These are phyloP conservation scores for Setaria italica DNA, from an alignment of 202 grass and related monocot species.

Conservation along the genomic window DNA sequence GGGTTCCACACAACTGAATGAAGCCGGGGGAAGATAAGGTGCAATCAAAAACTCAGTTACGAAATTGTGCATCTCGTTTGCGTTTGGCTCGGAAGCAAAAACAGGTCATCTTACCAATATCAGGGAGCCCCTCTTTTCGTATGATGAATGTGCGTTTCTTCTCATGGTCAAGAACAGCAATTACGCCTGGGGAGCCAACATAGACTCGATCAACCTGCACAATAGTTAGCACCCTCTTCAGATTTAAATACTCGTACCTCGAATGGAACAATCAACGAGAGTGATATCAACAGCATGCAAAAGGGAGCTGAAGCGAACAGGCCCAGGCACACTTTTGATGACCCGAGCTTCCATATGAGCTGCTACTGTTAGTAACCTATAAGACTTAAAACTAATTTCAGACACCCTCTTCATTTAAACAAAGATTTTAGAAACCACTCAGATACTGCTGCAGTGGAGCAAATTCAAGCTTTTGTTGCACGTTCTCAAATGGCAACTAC, in stretches of 20 bases:
- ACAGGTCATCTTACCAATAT: conserved; percentile 57
- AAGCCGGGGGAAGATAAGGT: neutral
- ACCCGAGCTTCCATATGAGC: neutral
- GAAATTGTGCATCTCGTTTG: neutral
- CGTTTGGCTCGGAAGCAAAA: neutral
- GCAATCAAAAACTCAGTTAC: neutral
- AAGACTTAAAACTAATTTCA: conserved; percentile 1
- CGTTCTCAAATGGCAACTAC: conserved; percentile 8
- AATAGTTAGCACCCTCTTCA: conserved; percentile 4
- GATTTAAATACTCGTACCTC: neutral
- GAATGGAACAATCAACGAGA: neutral
- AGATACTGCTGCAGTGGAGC: neutral
- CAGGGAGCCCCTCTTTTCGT: conserved; percentile 72
- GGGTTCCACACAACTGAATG: conserved; percentile 87
- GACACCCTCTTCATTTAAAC: neutral
- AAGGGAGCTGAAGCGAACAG: no score
- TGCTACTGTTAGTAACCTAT: neutral
- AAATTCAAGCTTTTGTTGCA: neutral
- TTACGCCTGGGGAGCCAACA: conserved; percentile 59
- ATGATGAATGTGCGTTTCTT: conserved; percentile 80
- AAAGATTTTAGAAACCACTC: neutral
- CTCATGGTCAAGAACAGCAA: conserved; percentile 79
- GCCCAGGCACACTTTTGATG: neutral
- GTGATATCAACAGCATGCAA: neutral
- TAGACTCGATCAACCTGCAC: conserved; percentile 74